A percentile compares a stretch with the other conserved stretches of the same genome.
These are phyloP conservation scores for Emydomyces testavorans DNA, from an alignment of 2,329 filamentous ascomycete genomes.

Conservation along the genomic window DNA sequence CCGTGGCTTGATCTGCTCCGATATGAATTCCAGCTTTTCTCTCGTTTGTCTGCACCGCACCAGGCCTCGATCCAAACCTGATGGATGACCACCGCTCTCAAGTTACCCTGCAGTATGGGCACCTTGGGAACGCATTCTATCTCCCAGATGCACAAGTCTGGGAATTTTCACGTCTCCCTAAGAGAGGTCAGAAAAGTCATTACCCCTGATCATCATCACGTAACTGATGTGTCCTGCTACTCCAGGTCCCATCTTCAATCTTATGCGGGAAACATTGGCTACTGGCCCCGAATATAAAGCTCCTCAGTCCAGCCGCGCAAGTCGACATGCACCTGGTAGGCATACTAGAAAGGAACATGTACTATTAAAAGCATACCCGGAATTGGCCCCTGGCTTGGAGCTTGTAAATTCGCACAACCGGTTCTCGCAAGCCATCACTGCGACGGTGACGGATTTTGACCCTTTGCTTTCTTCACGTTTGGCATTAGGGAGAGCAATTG, in stretches of 20 bases:
- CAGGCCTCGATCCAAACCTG: conserved; percentile 34
- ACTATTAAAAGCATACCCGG: conserved; percentile 26
- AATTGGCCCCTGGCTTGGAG: conserved; percentile 27
- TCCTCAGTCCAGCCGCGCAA: neutral
- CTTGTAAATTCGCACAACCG: conserved; percentile 23
- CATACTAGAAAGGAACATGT: conserved; percentile 16
- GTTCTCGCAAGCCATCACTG: conserved; percentile 25
- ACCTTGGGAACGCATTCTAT: conserved; percentile 44
- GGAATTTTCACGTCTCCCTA: conserved; percentile 34
- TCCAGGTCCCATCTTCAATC: neutral
- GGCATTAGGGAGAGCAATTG: conserved; percentile 40
- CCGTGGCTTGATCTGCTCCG: conserved; percentile 23
- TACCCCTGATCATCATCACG: neutral
- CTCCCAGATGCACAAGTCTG: conserved; percentile 38
- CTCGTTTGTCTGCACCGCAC: conserved; percentile 19
- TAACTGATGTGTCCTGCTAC: neutral
- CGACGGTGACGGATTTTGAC: conserved; percentile 25
- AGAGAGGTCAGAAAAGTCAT: neutral
- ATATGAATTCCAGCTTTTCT: conserved; percentile 12
- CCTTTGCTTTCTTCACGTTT: conserved; percentile 34
- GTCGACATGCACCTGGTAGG: neutral
- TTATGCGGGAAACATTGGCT: neutral
- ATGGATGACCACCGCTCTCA: conserved; percentile 45
- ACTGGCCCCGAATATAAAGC: neutral
- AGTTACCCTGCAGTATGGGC: conserved; percentile 46